Percentiles rank a stretch among this genome's conserved stretches.
These are phyloP conservation scores for Jamesozyma piceae DNA, from an alignment of 805 yeast species.

Conservation along the genomic window DNA sequence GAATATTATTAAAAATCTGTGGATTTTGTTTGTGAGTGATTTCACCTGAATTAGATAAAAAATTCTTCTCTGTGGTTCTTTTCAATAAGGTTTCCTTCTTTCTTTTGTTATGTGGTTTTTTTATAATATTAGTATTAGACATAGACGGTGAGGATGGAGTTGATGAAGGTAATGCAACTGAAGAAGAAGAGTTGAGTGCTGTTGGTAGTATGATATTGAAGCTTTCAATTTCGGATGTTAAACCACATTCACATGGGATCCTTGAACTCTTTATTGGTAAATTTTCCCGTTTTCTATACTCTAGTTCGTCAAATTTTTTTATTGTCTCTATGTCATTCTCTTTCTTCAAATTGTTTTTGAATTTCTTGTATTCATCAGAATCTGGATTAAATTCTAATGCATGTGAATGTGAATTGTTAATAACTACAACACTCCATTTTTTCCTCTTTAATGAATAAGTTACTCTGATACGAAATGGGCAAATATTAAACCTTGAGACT, in stretches of 20 bases:
- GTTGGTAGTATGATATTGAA: slow-evolving; percentile 29
- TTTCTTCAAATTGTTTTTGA: slow-evolving; percentile 23
- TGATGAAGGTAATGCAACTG: background rate
- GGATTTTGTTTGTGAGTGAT: background rate
- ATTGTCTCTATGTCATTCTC: slow-evolving; percentile 27
- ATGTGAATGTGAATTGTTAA: slow-evolving; percentile 55
- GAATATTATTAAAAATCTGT: background rate
- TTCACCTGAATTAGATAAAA: slow-evolving; percentile 5
- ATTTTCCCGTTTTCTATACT: slow-evolving; percentile 26
- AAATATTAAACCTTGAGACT: slow-evolving; percentile 30
- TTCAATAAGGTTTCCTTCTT: slow-evolving; percentile 11
- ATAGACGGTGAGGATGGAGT: background rate
- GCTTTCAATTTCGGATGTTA: slow-evolving; percentile 29
- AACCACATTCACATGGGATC: slow-evolving; percentile 32
- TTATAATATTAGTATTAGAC: slow-evolving; percentile 3
- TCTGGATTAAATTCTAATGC: slow-evolving; percentile 31
- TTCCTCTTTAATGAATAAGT: slow-evolving; percentile 44
- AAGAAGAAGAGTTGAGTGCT: background rate
- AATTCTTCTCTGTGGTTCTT: slow-evolving; percentile 14
- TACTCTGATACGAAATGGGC: slow-evolving; percentile 61
- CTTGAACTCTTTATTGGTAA: slow-evolving; percentile 26
- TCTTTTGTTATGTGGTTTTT: slow-evolving; percentile 11
- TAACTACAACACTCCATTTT: slow-evolving; percentile 52
- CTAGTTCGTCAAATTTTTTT: slow-evolving; percentile 30
- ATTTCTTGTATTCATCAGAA: slow-evolving; percentile 30